Base-by-base conservation (phyloP, 1,284 basidiomycete species). In the Ustilago hordei region DNA sequence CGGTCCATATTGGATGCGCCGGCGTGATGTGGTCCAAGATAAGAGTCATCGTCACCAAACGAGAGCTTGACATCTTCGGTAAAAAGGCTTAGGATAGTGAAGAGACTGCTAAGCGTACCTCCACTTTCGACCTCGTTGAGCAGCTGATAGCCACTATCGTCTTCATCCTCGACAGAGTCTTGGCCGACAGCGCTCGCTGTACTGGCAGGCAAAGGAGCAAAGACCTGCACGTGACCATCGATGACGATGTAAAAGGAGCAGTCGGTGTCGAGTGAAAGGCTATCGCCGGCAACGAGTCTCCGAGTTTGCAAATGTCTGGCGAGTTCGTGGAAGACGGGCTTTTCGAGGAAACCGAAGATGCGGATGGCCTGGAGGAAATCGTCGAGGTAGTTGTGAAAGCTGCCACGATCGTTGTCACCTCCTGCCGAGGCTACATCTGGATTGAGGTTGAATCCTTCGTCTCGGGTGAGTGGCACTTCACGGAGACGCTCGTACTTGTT, bases 21-120 rank as follows among this genome's bases (percentile, higher is more conserved):
- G 0, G 60, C 52, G 35, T 64, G 48, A n/a, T 62, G 41, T 28
- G 59, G 19, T 6, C 48, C 60, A n/a, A 56, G 52, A 31, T 67
- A 61, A 53, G 67, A n/a, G 15, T 73, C 75, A 6, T 74, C 61
- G 15, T 81, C 76, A 19, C 73, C 76, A 36, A 83, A 80, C 7
- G 93, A 92, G 79, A 98, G 91, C 86, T 95, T 93, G 81, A 99
- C 92, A 83, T 98, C 93, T 86, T 99, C 96, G 1, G 97, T 99
- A 87, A 99, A 99, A 55, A 99, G 89, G 66, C 88, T 93, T 60
- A 99, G 90, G 84, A 99, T 99, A 13, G 95, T 98, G 87, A 99
- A 98, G 45, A 98, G 89, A 81, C 94, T 96, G 45, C 95, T 96
- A 15, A 98, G 89, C 0, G 95, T 99, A 11, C 96, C 83, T 55